These are phyloP conservation scores for Clonostachys byssicola DNA, from an alignment of 2,329 filamentous ascomycete species.

Conservation along the genomic window DNA sequence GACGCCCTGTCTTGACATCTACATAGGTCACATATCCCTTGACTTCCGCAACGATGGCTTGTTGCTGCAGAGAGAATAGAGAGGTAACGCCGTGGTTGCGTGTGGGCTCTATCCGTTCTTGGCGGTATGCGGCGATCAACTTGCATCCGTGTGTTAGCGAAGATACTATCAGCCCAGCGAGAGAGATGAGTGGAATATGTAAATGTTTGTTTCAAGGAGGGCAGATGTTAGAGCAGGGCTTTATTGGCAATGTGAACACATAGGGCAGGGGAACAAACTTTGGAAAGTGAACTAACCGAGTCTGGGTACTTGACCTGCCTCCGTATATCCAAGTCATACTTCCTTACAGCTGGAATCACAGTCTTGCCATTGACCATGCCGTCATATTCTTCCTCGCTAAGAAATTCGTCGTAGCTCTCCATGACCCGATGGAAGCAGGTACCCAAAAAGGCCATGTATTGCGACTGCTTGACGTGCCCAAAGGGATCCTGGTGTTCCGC, in stretches of 20 bases:
- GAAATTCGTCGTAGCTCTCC: constrained; percentile 14
- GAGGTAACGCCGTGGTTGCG: constrained; percentile 1
- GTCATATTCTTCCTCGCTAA: constrained; percentile 13
- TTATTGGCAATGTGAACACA: too few relatives aligned
- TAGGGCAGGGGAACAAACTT: too few relatives aligned
- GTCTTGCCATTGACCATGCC: constrained; percentile 11
- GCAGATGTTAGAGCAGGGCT: too few relatives aligned
- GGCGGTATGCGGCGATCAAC: constrained; percentile 6
- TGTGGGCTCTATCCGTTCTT: constrained; percentile 5
- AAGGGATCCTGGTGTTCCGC: constrained; percentile 16
- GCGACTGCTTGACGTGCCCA: constrained; percentile 15
- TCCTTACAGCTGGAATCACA: constrained; percentile 11
- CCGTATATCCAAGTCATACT: constrained; percentile 10
- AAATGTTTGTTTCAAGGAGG: too few relatives aligned
- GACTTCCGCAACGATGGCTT: constrained; percentile 5
- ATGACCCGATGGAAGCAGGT: constrained; percentile 11
- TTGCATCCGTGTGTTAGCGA: background rate
- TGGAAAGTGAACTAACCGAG: constrained; percentile 1
- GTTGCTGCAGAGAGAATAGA: constrained; percentile 7
- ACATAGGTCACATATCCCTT: constrained; percentile 2
- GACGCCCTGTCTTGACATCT: constrained; percentile 4
- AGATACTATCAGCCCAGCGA: background rate
- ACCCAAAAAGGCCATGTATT: constrained; percentile 14
- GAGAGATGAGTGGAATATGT: background rate
- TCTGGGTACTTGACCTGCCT: constrained; percentile 13